These are phyloP conservation scores for Diaporthe sp. DNA, from an alignment of 2,329 filamentous ascomycete genomes.

Conservation along the genomic window DNA sequence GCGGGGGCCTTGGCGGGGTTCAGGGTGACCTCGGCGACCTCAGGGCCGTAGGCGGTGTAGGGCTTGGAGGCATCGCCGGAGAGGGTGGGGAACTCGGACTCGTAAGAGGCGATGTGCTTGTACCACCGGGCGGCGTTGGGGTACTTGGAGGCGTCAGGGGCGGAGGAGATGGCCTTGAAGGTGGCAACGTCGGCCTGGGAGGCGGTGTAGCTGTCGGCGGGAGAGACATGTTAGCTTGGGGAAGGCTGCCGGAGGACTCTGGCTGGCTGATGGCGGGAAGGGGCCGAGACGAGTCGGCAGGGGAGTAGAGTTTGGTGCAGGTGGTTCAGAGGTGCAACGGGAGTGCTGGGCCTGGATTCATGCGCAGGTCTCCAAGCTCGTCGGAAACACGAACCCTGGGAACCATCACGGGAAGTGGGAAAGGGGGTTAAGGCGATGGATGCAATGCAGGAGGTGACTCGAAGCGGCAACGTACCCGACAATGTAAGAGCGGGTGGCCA, in stretches of 20 bases:
- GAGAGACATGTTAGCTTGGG: conserved; percentile 33
- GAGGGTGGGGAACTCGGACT: conserved; percentile 92
- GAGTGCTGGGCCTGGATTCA: conserved; percentile 77
- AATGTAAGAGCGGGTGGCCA: conserved; percentile 80
- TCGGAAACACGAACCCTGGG: conserved; percentile 88
- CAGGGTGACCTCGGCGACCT: conserved; percentile 80
- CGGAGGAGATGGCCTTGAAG: conserved; percentile 88
- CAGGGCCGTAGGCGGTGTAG: conserved; percentile 92
- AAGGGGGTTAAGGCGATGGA: background rate
- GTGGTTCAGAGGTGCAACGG: conserved; percentile 77
- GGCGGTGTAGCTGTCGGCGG: conserved; percentile 65
- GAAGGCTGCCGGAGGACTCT: background rate
- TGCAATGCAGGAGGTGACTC: background rate
- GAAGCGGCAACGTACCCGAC: conserved; percentile 73
- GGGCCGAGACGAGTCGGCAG: background rate
- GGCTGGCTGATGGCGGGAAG: background rate
- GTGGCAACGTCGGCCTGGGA: conserved; percentile 96
- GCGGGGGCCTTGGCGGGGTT: conserved; percentile 89
- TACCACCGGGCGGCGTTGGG: conserved; percentile 97
- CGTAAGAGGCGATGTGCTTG: conserved; percentile 96
- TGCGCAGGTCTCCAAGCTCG: conserved; percentile 86
- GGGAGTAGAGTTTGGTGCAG: conserved; percentile 6
- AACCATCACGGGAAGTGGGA: conserved; percentile 73
- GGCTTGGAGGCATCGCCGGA: conserved; percentile 91
- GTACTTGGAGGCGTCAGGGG: conserved; percentile 88